These are phyloP conservation scores for Lolium perenne DNA, from an alignment of 176 grass and related monocot species.

Conservation along the genomic window DNA sequence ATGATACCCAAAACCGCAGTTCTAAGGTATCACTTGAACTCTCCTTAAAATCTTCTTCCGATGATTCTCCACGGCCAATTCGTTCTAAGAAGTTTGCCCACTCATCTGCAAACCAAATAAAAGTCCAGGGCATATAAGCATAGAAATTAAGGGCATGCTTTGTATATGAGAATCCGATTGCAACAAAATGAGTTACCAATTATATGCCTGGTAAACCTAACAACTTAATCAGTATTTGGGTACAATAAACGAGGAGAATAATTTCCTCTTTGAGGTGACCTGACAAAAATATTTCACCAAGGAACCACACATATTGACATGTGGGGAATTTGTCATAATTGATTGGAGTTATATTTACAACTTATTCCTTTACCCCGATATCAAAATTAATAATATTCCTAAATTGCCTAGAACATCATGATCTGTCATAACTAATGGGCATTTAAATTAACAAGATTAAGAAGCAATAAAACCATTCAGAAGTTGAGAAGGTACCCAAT, in stretches of 20 bases:
- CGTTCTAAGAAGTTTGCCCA: constrained; percentile 97
- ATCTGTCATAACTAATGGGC: neutral
- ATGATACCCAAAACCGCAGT: constrained; percentile 95
- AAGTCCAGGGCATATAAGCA: neutral
- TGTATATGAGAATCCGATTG: constrained; percentile 3
- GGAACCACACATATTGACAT: constrained; percentile 4
- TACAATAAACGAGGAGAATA: neutral
- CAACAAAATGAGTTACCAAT: neutral
- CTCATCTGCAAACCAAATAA: constrained; percentile 66
- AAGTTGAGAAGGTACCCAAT: neutral
- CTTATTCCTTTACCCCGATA: constrained; percentile 5
- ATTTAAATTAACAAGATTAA: constrained; percentile 21
- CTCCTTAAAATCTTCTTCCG: constrained; percentile 77
- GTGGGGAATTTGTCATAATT: constrained; percentile 1
- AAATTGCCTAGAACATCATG: neutral
- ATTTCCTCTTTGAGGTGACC: neutral
- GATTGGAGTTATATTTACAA: neutral
- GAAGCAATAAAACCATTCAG: neutral
- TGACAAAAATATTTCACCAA: neutral
- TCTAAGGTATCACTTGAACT: constrained; percentile 78
- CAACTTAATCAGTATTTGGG: neutral
- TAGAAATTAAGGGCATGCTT: neutral
- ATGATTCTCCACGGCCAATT: constrained; percentile 68
- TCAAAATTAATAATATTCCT: neutral
- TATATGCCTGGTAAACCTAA: constrained; percentile 1